Conservation (phyloP, 2,329 filamentous ascomycete species). For the Aspergillus sp. region DNA sequence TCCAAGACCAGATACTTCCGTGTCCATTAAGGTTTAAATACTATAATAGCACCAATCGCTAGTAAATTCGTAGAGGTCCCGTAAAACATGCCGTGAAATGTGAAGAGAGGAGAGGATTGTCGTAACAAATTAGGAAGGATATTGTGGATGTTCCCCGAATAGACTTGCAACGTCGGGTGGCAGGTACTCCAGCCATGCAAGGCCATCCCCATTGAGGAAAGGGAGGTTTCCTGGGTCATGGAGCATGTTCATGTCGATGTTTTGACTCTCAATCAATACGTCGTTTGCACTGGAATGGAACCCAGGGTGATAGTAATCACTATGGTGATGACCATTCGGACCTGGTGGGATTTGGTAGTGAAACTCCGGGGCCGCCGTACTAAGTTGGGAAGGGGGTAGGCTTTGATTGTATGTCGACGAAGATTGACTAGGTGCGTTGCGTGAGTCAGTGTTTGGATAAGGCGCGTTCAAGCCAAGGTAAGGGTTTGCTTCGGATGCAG, state of each 20-base stretch:
- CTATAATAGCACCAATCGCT: no score
- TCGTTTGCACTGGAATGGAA: slow-evolving; percentile 15
- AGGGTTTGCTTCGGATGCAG: slow-evolving; percentile 30
- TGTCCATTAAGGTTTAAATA: no score
- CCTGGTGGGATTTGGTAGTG: slow-evolving; percentile 16
- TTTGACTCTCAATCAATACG: slow-evolving; percentile 69
- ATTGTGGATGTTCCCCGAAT: slow-evolving; percentile 38
- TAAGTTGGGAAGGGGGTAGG: slow-evolving; percentile 14
- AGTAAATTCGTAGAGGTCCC: no score
- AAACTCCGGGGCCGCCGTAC: slow-evolving; percentile 16
- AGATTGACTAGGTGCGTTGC: slow-evolving; percentile 6
- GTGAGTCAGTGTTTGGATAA: slow-evolving; percentile 22
- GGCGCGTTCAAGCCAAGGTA: slow-evolving; percentile 46
- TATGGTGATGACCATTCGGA: slow-evolving; percentile 10
- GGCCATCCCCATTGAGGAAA: slow-evolving; percentile 52
- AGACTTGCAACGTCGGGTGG: slow-evolving; percentile 59
- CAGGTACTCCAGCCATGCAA: slow-evolving; percentile 69
- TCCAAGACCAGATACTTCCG: not conserved
- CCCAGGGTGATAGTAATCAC: slow-evolving; percentile 12
- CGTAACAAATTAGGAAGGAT: slow-evolving; percentile 5
- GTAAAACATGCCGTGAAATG: no score
- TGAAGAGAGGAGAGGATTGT: no score
- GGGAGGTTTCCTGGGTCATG: slow-evolving; percentile 34
- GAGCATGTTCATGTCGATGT: slow-evolving; percentile 66
- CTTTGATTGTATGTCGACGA: slow-evolving; percentile 18